These are phyloP conservation scores for Sporothrix sp. DNA, from an alignment of 2,329 filamentous ascomycete species.

Conservation along the genomic window DNA sequence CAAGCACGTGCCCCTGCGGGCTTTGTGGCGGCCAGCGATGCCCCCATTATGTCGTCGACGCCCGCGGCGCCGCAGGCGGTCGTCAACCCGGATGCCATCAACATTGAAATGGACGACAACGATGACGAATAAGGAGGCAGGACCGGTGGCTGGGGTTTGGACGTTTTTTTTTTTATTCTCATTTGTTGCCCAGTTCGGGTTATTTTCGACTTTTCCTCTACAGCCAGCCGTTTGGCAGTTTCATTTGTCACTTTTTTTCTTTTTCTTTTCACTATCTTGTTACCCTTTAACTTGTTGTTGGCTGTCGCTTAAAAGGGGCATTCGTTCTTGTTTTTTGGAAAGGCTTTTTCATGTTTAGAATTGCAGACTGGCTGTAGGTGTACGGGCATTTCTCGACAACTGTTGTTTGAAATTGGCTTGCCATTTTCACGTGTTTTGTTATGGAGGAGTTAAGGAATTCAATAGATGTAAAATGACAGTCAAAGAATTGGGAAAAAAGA, in stretches of 20 bases:
- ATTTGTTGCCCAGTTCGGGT: not conserved
- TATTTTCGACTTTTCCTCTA: not conserved
- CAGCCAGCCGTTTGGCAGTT: no score
- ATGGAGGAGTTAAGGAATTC: not conserved
- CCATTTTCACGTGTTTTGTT: not conserved
- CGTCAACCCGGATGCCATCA: conserved; percentile 77
- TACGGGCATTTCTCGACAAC: no score
- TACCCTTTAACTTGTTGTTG: not conserved
- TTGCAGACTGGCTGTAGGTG: no score
- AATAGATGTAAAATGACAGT: not conserved
- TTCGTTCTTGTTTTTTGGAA: no score
- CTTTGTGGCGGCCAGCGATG: conserved; percentile 80
- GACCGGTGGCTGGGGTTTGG: no score
- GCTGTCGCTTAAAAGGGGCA: not conserved
- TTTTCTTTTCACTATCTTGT: not conserved
- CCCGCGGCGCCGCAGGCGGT: conserved; percentile 33
- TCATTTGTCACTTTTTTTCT: not conserved
- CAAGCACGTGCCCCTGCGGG: conserved; percentile 82
- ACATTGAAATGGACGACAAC: conserved; percentile 57
- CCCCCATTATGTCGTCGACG: conserved; percentile 36
- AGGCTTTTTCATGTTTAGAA: no score
- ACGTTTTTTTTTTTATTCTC: not conserved
- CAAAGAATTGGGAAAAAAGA: not conserved
- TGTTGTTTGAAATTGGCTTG: not conserved
- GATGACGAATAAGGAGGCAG: not conserved